These are phyloP conservation scores for Paracoccidioides lutzii DNA, from an alignment of 2,329 filamentous ascomycete genomes.

Conservation along the genomic window DNA sequence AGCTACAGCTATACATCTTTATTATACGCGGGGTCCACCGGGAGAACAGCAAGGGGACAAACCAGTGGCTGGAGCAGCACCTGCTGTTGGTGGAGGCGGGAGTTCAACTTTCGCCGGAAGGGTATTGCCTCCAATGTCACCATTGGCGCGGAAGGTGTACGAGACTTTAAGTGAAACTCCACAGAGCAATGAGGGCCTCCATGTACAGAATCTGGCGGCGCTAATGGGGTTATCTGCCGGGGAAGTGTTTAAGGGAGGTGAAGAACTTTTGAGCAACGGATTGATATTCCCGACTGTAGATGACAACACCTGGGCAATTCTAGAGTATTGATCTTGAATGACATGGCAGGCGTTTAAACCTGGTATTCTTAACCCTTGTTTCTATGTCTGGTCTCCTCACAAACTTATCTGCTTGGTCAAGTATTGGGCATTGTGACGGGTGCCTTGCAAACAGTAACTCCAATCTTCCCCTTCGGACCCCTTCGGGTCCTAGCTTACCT, in stretches of 20 bases:
- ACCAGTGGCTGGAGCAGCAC: conserved; percentile 26
- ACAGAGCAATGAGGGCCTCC: conserved; percentile 69
- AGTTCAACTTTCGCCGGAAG: conserved; percentile 16
- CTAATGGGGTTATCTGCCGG: conserved; percentile 51
- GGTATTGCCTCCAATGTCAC: conserved; percentile 38
- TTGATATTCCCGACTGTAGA: conserved; percentile 84
- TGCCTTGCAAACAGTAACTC: too few species aligned
- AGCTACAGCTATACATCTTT: conserved; percentile 75
- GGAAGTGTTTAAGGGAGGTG: conserved; percentile 64
- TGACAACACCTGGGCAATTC: conserved; percentile 78
- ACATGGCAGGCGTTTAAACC: not conserved
- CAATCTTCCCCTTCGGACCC: not conserved
- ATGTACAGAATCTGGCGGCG: conserved; percentile 63
- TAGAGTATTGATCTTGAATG: conserved; percentile 41
- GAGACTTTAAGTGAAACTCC: conserved; percentile 52
- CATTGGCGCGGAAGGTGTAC: conserved; percentile 56
- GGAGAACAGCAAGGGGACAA: conserved; percentile 33
- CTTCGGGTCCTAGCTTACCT: not conserved
- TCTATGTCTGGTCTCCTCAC: not conserved
- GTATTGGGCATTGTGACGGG: not conserved
- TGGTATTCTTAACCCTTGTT: not conserved
- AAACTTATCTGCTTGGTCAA: too few species aligned
- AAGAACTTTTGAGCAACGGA: conserved; percentile 63
- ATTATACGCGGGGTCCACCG: conserved; percentile 58
- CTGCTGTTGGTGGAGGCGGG: conserved; percentile 21